These are phyloP conservation scores for Jatropha curcas DNA, from an alignment of 345 rosid genomes.

Conservation along the genomic window DNA sequence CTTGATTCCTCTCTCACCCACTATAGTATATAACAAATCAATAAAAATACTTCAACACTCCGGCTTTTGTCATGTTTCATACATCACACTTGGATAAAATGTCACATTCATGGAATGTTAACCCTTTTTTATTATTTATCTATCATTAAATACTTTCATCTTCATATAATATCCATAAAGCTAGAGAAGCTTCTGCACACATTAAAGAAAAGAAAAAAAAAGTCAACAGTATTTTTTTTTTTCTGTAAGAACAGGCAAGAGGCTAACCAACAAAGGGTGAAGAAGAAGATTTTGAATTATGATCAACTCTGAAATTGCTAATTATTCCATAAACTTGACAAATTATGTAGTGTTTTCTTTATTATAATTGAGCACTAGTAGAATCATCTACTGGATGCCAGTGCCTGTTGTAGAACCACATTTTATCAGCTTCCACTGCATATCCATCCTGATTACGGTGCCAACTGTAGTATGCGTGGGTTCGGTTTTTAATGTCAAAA, in stretches of 20 bases:
- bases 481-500: constrained; percentile 73
- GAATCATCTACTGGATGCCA: constrained; percentile 71
- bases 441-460: constrained; percentile 84
- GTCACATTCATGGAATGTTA: too few relatives aligned
- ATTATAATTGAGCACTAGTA: constrained; percentile 10
- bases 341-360: not conserved
- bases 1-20: too few relatives aligned
- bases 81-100: too few relatives aligned
- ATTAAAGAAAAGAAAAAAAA: too few relatives aligned
- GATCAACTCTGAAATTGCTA: not conserved
- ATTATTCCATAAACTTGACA: constrained; percentile 6
- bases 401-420: constrained; percentile 79
- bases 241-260: not conserved
- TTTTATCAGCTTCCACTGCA: constrained; percentile 70
- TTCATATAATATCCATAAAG: too few relatives aligned
- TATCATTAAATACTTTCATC: too few relatives aligned
- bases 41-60: too few relatives aligned
- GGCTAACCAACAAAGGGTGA: not conserved
- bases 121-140: too few relatives aligned
- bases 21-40: too few relatives aligned
- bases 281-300: not conserved
- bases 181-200: too few relatives aligned
- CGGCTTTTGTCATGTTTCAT: too few relatives aligned
- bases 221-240: too few relatives aligned
- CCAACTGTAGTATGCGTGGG: constrained; percentile 82